phyloP scores from a whole-genome alignment of 208 protist genomes.

The Spongospora subterranea region DNA sequence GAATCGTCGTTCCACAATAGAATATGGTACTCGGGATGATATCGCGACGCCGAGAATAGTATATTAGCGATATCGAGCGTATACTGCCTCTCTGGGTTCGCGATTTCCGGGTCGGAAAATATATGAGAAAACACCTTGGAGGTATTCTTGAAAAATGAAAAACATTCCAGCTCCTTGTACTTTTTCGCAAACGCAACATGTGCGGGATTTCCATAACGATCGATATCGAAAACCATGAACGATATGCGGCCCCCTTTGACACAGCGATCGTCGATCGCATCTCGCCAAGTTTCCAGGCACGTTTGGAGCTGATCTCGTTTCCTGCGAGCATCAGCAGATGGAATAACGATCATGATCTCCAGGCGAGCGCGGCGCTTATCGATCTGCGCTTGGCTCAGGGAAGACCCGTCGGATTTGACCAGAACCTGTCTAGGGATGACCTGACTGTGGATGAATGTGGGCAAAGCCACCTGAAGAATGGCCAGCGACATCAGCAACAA shows the following conservation, averaged over 20 bases:
- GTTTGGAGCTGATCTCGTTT: background rate
- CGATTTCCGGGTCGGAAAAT: background rate
- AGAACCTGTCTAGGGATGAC: background rate
- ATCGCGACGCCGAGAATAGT: background rate
- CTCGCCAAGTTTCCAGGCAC: background rate
- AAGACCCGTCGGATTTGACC: no score
- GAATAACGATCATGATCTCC: background rate
- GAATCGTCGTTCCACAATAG: background rate
- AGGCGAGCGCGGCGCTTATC: background rate
- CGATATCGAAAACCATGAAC: background rate
- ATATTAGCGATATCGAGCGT: background rate
- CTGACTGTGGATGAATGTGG: background rate
- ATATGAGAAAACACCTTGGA: background rate
- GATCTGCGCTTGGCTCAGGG: background rate
- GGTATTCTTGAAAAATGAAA: background rate
- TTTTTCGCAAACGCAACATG: background rate
- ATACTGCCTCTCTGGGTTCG: background rate
- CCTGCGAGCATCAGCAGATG: no score
- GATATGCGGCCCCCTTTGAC: background rate
- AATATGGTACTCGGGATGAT: background rate
- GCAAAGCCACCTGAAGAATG: background rate
- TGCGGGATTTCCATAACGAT: background rate
- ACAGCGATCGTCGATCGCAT: background rate
- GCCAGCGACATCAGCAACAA: background rate
- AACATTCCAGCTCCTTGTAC: background rate